phyloP scores from a whole-genome alignment of 2,329 filamentous ascomycete species.

The Pseudocercospora cruenta region DNA sequence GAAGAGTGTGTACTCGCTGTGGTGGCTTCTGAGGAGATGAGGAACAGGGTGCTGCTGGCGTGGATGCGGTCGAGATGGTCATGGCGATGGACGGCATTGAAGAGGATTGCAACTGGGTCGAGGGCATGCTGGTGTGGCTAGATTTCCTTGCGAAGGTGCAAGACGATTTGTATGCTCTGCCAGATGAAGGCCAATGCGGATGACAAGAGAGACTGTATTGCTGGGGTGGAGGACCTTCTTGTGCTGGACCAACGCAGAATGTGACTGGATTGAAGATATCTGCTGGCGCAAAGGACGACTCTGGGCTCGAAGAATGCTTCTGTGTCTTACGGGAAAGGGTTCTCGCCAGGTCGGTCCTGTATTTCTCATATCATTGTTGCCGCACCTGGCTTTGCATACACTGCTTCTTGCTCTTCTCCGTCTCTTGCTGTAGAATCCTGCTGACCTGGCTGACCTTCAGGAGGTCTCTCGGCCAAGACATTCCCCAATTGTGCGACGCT shows the following conservation, averaged over 20 bases:
- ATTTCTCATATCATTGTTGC: not conserved
- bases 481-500: not conserved
- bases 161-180: not conserved
- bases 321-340: not conserved
- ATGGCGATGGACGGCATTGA: too few relatives aligned
- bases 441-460: not conserved
- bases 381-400: not conserved
- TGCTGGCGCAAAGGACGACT: not conserved
- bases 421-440: not conserved
- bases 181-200: not conserved
- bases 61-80: too few relatives aligned
- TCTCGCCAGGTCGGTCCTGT: not conserved
- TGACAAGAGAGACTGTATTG: not conserved
- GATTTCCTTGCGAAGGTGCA: not conserved
- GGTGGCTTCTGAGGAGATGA: not conserved
- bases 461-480: not conserved
- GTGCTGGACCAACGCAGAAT: too few relatives aligned
- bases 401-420: not conserved
- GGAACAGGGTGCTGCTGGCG: not conserved
- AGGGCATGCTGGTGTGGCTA: not conserved
- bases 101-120: not conserved
- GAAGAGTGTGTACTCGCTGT: not conserved
- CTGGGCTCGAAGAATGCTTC: not conserved
- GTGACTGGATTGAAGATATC: not conserved
- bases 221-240: not conserved